Evolutionary conservation across 805 yeast genomes (phyloP).

Genomic region (Kluyveromyces aestuarii): DNA sequence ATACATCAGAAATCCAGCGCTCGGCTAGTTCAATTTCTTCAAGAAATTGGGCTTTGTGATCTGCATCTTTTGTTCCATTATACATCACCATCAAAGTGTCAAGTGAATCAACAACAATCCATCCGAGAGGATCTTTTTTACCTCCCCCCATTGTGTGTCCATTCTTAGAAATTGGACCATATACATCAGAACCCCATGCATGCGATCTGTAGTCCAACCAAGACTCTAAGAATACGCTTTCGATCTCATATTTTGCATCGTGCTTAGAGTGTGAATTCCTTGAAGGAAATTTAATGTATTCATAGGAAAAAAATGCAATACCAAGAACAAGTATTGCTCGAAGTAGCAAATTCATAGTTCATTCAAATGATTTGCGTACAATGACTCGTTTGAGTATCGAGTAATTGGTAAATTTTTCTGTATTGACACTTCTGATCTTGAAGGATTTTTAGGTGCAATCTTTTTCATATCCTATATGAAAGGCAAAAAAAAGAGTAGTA

Average conservation of each 20-base stretch:
- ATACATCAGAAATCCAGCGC: slow-evolving; percentile 63
- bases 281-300: neutral
- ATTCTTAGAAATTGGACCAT: slow-evolving; percentile 51
- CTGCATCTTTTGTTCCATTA: slow-evolving; percentile 23
- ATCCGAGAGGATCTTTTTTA: slow-evolving; percentile 57
- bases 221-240: slow-evolving; percentile 57
- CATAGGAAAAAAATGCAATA: slow-evolving; percentile 2
- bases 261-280: neutral
- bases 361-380: neutral
- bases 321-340: neutral
- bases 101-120: slow-evolving; percentile 84
- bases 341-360: neutral
- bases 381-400: neutral
- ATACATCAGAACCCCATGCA: slow-evolving; percentile 83
- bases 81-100: slow-evolving; percentile 80
- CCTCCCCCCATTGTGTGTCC: slow-evolving; percentile 62
- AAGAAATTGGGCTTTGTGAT: slow-evolving; percentile 23
- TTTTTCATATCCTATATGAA: neutral
- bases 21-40: slow-evolving; percentile 57
- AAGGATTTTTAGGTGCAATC: too few relatives aligned
- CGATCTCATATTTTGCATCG: slow-evolving; percentile 38
- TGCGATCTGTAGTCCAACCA: slow-evolving; percentile 68
- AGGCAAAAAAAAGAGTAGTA: neutral
- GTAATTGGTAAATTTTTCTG: too few relatives aligned
- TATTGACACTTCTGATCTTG: too few relatives aligned